phyloP scores from a whole-genome alignment of 371 early-diverging fungal genomes.

The Rhizopus sp. region DNA sequence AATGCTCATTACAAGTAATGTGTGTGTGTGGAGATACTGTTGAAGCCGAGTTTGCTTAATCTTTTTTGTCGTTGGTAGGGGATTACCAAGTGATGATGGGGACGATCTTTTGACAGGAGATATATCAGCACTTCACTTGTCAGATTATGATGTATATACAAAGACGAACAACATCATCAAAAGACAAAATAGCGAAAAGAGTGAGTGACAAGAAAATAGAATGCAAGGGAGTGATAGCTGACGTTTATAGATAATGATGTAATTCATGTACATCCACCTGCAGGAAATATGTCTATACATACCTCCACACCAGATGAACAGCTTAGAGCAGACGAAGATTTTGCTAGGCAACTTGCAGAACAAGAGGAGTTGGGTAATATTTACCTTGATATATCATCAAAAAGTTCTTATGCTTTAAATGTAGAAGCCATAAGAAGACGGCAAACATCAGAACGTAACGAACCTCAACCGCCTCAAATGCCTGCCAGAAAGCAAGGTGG shows the following conservation, averaged over 20 bases:
- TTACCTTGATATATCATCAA: neutral
- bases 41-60: neutral
- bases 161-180: slow-evolving; percentile 25
- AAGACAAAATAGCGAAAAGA: slow-evolving; percentile 1
- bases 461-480: slow-evolving; percentile 13
- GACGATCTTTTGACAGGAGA: slow-evolving; percentile 52
- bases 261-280: slow-evolving; percentile 30
- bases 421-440: slow-evolving; percentile 12
- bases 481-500: slow-evolving; percentile 10
- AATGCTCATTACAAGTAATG: slow-evolving; percentile 47
- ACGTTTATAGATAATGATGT: slow-evolving; percentile 12
- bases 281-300: neutral
- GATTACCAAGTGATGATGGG: slow-evolving; percentile 46
- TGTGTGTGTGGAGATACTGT: neutral
- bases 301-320: slow-evolving; percentile 37
- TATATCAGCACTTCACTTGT: slow-evolving; percentile 50
- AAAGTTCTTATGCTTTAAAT: neutral
- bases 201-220: slow-evolving; percentile 6
- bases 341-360: slow-evolving; percentile 42
- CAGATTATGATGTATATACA: slow-evolving; percentile 53
- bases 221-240: slow-evolving; percentile 5
- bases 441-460: slow-evolving; percentile 5
- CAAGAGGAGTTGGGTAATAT: slow-evolving; percentile 25
- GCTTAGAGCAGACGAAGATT: slow-evolving; percentile 46
- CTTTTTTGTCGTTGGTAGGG: slow-evolving; percentile 16